Evolutionary conservation across 352 stramenopile genomes (phyloP), one percentile per base, ranked within the genome.

Genomic region (Phytopythium sindhum): DNA sequence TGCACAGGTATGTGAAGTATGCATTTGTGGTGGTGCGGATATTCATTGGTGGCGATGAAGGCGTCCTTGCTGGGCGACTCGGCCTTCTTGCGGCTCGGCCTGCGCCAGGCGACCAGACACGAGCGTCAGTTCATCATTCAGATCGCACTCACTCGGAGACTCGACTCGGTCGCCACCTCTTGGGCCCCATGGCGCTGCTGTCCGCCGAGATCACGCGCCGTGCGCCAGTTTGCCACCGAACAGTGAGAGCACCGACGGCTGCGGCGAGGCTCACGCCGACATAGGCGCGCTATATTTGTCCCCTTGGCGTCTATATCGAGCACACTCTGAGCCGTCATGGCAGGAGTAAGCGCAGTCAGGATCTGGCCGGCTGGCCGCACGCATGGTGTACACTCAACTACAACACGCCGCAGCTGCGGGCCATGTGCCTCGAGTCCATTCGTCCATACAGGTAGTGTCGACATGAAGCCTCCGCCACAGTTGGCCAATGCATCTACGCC

Each of bases 41-140:
- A 89, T 89, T 90, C 81, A 61, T 87, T 90, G 33, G 81, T 88
- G 47, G 81, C 78, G 64, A 90, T 87, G 29, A 71, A 72, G 12
- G 78, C 81, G 66, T 82, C 78, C 37, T 65, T 73, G 63, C 52
- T 74, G 2, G 67, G 50, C 6, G 66, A 31, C 41, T 48, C 35
- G 4, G 53, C 47, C 59, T 69, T 78, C 62, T 78, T 82, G 26
- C 55, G 74, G 65, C 47, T 75, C 24, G 39, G 23, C 5, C 51
- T 54, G 29, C 44, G 10, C 52, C 9, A 23, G 28, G 28, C 12
- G n/a, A n/a, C n/a, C n/a, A n/a, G n/a, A n/a, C n/a, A 53, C 29
- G 39, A 9, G 28, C 28, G n/a, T 57, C 17, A 61, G 39, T 28
- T 6, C 2, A 1, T 6, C 28, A 24, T 12, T n/a, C 8, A 14